phyloP scores from a whole-genome alignment of 371 early-diverging fungal species.

The Mucor mucedo region DNA sequence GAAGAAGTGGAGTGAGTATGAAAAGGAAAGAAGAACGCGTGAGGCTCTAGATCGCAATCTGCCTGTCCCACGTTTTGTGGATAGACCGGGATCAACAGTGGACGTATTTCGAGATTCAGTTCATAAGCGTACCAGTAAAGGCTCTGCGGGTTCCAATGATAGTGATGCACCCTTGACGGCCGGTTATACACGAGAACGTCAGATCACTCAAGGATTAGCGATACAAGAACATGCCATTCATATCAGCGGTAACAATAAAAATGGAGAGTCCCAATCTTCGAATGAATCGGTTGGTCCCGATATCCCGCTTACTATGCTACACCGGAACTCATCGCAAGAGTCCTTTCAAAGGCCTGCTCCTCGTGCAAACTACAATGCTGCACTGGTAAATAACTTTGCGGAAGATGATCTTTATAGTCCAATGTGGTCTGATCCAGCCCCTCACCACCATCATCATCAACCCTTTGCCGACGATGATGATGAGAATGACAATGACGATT shows the following conservation, averaged over 20 bases:
- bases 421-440: slow-evolving; percentile 1
- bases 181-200: not conserved
- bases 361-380: slow-evolving; percentile 20
- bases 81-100: slow-evolving; percentile 12
- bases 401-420: not conserved
- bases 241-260: not conserved
- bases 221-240: not conserved
- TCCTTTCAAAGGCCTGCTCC: not conserved
- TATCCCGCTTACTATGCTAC: slow-evolving; percentile 10
- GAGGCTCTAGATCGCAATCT: slow-evolving; percentile 23
- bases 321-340: not conserved
- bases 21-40: slow-evolving; percentile 54
- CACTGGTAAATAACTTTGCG: not conserved
- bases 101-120: slow-evolving; percentile 32
- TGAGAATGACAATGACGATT: not conserved
- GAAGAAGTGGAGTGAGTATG: slow-evolving; percentile 75
- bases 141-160: slow-evolving; percentile 39
- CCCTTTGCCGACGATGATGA: not conserved
- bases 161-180: slow-evolving; percentile 42
- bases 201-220: not conserved
- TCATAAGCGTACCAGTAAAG: slow-evolving; percentile 23
- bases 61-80: slow-evolving; percentile 32
- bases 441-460: not conserved
- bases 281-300: slow-evolving; percentile 7
- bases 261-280: not conserved